A percentile compares a stretch with the other conserved stretches of the same genome.
These are phyloP conservation scores for Aegilops sharonensis DNA, from an alignment of 176 grass and related monocot species.

Conservation along the genomic window DNA sequence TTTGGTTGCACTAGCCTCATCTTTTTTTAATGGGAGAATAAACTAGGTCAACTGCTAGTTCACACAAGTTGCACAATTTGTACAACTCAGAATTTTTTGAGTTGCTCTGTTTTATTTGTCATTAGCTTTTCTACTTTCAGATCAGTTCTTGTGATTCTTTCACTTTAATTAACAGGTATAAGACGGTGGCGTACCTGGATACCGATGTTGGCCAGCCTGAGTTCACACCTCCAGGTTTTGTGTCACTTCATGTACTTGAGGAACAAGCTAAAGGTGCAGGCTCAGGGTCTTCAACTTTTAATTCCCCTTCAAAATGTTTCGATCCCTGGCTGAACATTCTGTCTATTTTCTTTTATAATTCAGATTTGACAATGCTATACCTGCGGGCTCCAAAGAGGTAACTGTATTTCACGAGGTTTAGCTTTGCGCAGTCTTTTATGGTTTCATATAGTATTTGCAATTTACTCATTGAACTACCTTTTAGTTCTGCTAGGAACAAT, in stretches of 20 bases:
- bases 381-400: slow-evolving; percentile 69
- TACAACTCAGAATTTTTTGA: background rate
- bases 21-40: background rate
- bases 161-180: slow-evolving; percentile 46
- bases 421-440: background rate
- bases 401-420: background rate
- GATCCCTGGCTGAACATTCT: background rate
- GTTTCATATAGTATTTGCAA: background rate
- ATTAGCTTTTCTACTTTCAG: background rate
- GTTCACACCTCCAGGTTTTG: slow-evolving; percentile 64
- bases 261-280: slow-evolving; percentile 48
- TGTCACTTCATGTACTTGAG: slow-evolving; percentile 73
- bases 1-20: background rate
- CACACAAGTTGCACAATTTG: background rate
- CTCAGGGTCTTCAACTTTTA: background rate
- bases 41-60: background rate
- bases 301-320: background rate
- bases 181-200: slow-evolving; percentile 67
- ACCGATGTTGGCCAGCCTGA: slow-evolving; percentile 85
- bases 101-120: background rate
- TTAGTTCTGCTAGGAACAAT: background rate
- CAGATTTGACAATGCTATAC: slow-evolving; percentile 66
- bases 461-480: background rate
- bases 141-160: slow-evolving; percentile 8
- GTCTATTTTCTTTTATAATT: slow-evolving; percentile 15